phyloP scores from a whole-genome alignment of 192 early-diverging fungal genomes.

The Backusella circina region DNA sequence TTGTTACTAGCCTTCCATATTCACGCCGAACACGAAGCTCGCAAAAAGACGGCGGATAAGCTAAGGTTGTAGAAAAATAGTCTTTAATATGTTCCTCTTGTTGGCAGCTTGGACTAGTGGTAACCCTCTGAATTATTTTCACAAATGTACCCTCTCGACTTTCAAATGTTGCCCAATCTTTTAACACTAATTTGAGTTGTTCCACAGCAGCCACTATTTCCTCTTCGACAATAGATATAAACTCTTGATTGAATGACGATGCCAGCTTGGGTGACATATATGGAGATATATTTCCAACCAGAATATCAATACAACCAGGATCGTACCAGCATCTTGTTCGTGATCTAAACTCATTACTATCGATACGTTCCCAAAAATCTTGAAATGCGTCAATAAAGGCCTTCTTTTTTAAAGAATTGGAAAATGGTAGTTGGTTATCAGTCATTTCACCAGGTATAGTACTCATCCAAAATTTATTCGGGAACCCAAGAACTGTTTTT shows the following conservation, averaged over 20 bases:
- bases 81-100: conserved; percentile 7
- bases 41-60: conserved; percentile 25
- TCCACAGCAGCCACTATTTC: conserved; percentile 3
- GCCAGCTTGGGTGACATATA: conserved; percentile 25
- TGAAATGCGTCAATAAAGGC: conserved; percentile 16
- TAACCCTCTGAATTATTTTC: conserved; percentile 19
- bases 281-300: conserved; percentile 26
- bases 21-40: conserved; percentile 28
- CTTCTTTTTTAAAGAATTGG: conserved; percentile 3
- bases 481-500: conserved; percentile 20
- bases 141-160: conserved; percentile 26
- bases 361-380: conserved; percentile 8
- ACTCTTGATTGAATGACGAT: conserved; percentile 22
- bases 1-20: conserved; percentile 27
- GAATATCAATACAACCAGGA: conserved; percentile 19
- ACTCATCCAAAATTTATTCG: conserved; percentile 8
- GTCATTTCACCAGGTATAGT: neutral
- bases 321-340: conserved; percentile 27
- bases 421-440: neutral
- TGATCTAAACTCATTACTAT: conserved; percentile 5
- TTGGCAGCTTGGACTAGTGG: neutral
- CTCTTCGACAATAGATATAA: conserved; percentile 15
- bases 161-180: conserved; percentile 24
- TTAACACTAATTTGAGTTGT: conserved; percentile 1
- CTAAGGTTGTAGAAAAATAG: conserved; percentile 1